Conservation (phyloP, 2,329 filamentous ascomycete genomes). For the Orbilia ellipsospora region DNA sequence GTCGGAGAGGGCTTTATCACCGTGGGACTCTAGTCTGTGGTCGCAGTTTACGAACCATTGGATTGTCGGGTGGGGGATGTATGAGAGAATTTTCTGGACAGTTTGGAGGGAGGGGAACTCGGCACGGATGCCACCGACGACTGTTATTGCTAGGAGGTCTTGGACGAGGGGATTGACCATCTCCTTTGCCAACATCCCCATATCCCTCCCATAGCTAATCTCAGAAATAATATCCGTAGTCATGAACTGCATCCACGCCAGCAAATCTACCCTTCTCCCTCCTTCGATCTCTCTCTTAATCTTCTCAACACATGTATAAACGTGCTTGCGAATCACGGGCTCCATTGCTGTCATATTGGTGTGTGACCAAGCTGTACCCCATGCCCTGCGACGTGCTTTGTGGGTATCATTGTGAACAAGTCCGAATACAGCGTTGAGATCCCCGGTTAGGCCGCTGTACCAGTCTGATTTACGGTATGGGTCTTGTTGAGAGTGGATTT, state of each 20-base stretch:
- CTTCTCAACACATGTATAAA: constrained; percentile 12
- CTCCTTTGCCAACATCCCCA: constrained; percentile 26
- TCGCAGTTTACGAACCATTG: constrained; percentile 23
- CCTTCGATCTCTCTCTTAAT: constrained; percentile 10
- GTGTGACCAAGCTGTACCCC: constrained; percentile 16
- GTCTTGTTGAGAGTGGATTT: constrained; percentile 20
- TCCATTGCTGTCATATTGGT: constrained; percentile 20
- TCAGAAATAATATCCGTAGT: constrained; percentile 26
- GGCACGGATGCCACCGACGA: constrained; percentile 17
- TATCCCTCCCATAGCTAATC: constrained; percentile 24
- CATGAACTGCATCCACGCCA: constrained; percentile 28
- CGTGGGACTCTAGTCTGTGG: constrained; percentile 2
- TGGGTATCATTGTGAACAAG: neutral
- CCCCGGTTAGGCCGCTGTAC: constrained; percentile 5
- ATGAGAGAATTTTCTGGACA: neutral
- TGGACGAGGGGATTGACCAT: constrained; percentile 24
- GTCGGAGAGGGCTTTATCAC: constrained; percentile 10
- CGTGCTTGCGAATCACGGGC: constrained; percentile 6
- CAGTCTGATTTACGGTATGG: constrained; percentile 21
- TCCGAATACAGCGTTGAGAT: neutral
- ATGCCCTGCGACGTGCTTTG: neutral
- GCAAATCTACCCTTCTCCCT: neutral
- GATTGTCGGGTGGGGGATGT: constrained; percentile 30
- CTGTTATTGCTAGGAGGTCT: constrained; percentile 14
- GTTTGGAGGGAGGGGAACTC: constrained; percentile 27